Percentiles rank a stretch among this genome's conserved stretches.
These are phyloP conservation scores for Geotrichum macrosporum DNA, from an alignment of 1,139 yeast species.

Conservation along the genomic window DNA sequence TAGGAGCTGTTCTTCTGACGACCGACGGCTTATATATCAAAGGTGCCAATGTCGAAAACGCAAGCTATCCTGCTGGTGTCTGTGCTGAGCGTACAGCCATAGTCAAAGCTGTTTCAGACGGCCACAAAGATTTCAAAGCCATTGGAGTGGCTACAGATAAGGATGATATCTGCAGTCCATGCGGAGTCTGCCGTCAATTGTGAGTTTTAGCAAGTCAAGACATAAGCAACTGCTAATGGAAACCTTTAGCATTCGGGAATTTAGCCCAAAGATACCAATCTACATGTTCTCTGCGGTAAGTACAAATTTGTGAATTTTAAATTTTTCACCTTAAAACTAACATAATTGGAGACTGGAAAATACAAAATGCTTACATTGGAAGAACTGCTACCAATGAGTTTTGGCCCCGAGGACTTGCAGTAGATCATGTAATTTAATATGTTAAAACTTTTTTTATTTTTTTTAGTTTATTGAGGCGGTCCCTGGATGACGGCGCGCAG, in stretches of 20 bases:
- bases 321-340: no score
- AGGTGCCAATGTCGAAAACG: conserved; percentile 93
- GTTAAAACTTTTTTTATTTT: neutral
- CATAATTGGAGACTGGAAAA: conserved; percentile 26
- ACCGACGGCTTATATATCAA: conserved; percentile 45
- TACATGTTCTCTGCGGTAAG: conserved; percentile 31
- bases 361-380: conserved; percentile 45
- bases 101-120: conserved; percentile 48
- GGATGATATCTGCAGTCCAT: conserved; percentile 65
- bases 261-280: conserved; percentile 40
- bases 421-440: conserved; percentile 2
- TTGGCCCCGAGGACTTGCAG: conserved; percentile 72
- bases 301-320: neutral
- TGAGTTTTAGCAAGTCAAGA: no score
- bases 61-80: conserved; percentile 80
- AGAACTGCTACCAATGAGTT: conserved; percentile 73
- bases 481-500: conserved; percentile 25
- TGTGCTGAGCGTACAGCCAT: conserved; percentile 90
- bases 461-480: neutral
- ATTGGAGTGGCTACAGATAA: conserved; percentile 71
- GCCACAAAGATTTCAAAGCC: conserved; percentile 44
- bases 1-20: conserved; percentile 72
- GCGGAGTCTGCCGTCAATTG: conserved; percentile 92
- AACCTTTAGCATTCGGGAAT: conserved; percentile 58
- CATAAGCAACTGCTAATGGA: conserved; percentile 29